Evolutionary conservation across 345 rosid genomes (phyloP).

Genomic region (Citrus sp.): DNA sequence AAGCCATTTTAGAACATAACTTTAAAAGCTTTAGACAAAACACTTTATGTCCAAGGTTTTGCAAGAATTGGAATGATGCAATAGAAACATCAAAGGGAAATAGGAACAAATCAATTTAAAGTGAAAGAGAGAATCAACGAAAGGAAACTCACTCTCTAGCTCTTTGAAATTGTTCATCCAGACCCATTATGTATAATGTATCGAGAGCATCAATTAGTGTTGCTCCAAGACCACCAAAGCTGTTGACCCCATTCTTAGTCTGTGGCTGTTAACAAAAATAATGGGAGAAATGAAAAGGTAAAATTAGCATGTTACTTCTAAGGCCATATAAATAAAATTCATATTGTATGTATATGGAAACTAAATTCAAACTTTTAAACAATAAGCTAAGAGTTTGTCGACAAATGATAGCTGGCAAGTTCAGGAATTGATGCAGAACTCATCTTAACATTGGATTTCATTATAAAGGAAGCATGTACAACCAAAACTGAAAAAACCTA

Average conservation of each 20-base stretch:
- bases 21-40: neutral
- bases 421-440: neutral
- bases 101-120: neutral
- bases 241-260: conserved; percentile 75
- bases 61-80: neutral
- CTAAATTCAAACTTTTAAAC: neutral
- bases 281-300: neutral
- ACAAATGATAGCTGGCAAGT: neutral
- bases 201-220: conserved; percentile 83
- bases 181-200: conserved; percentile 91
- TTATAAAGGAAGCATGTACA: neutral
- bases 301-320: conserved; percentile 5
- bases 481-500: neutral
- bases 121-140: neutral
- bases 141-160: conserved; percentile 83
- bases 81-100: neutral
- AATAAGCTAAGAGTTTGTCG: neutral
- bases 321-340: conserved; percentile 3
- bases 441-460: neutral
- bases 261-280: conserved; percentile 58
- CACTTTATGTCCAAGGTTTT: neutral
- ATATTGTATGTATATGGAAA: neutral
- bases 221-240: conserved; percentile 99
- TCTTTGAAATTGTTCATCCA: conserved; percentile 74
- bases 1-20: neutral